Percentiles rank a stretch among this genome's conserved stretches.
phyloP scores from a whole-genome alignment of 768 basidiomycete genomes.

The Collybia mongolica region DNA sequence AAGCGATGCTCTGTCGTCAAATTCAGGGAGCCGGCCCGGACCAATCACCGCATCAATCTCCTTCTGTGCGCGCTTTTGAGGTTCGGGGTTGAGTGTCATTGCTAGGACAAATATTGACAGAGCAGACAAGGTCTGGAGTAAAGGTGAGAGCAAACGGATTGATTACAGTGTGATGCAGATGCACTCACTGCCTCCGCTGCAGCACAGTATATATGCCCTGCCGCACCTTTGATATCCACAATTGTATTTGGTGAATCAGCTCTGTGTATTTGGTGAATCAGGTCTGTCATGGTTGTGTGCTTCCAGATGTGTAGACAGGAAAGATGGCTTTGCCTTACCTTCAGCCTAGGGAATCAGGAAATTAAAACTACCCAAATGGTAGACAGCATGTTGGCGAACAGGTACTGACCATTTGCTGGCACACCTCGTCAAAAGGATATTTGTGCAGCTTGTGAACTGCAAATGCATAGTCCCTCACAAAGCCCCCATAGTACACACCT shows the following conservation, averaged over 20 bases:
- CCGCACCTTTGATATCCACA: slow-evolving; percentile 9
- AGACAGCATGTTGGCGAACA: neutral
- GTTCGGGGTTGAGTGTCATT: slow-evolving; percentile 24
- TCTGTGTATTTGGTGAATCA: neutral
- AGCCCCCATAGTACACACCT: slow-evolving; percentile 15
- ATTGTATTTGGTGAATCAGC: neutral
- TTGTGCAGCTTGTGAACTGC: slow-evolving; percentile 10
- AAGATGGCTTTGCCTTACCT: slow-evolving; percentile 14
- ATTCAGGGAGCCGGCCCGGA: slow-evolving; percentile 19
- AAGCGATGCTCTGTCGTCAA: slow-evolving; percentile 17
- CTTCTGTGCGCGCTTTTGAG: slow-evolving; percentile 22
- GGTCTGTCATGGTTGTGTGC: slow-evolving; percentile 2
- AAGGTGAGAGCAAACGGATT: neutral
- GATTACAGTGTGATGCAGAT: neutral
- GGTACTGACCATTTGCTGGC: slow-evolving; percentile 11
- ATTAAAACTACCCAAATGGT: neutral
- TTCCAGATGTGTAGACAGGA: slow-evolving; percentile 11
- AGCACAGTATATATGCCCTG: slow-evolving; percentile 9
- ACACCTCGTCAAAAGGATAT: slow-evolving; percentile 14
- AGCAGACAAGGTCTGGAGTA: slow-evolving; percentile 15
- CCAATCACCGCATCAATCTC: slow-evolving; percentile 28
- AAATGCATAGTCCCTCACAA: slow-evolving; percentile 8
- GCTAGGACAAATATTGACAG: slow-evolving; percentile 22
- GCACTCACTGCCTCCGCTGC: slow-evolving; percentile 14
- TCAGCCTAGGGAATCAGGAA: neutral